A percentile compares a stretch with the other conserved stretches of the same genome.
These are phyloP conservation scores for Solanum arcanum DNA, from an alignment of 257 asterid genomes.

Conservation along the genomic window DNA sequence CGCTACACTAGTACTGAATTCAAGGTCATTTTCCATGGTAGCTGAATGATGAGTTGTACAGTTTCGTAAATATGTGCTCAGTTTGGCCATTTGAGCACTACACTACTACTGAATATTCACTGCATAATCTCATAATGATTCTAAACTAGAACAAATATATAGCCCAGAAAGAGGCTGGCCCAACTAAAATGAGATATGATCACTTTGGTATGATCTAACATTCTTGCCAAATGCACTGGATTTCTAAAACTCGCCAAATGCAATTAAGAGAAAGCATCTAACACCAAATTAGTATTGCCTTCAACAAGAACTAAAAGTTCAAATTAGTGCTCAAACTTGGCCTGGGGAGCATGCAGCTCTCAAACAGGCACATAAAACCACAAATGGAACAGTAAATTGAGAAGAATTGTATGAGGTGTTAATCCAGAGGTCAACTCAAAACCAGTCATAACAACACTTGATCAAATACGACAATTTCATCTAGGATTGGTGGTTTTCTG, in stretches of 20 bases:
- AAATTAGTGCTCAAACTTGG: background rate
- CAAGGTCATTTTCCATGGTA: background rate
- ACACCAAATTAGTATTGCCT: background rate
- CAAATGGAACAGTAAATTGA: background rate
- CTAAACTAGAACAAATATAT: no score
- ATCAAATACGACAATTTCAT: slow-evolving; percentile 7
- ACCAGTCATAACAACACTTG: background rate
- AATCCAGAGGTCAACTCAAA: background rate
- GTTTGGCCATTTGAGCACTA: background rate
- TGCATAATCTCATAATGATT: background rate
- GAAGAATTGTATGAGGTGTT: background rate
- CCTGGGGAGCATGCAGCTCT: background rate
- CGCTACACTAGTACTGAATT: no score
- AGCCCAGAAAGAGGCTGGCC: background rate
- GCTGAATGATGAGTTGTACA: background rate
- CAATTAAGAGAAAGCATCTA: background rate
- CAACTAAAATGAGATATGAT: background rate
- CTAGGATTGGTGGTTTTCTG: slow-evolving; percentile 61
- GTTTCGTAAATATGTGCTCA: background rate
- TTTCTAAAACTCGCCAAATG: background rate
- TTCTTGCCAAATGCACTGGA: background rate
- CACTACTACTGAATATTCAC: background rate
- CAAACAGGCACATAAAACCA: background rate
- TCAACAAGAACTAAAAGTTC: background rate
- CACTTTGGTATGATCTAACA: background rate